Evolutionary conservation across 305 asterid species (phyloP).

Genomic region (Withania somnifera): DNA sequence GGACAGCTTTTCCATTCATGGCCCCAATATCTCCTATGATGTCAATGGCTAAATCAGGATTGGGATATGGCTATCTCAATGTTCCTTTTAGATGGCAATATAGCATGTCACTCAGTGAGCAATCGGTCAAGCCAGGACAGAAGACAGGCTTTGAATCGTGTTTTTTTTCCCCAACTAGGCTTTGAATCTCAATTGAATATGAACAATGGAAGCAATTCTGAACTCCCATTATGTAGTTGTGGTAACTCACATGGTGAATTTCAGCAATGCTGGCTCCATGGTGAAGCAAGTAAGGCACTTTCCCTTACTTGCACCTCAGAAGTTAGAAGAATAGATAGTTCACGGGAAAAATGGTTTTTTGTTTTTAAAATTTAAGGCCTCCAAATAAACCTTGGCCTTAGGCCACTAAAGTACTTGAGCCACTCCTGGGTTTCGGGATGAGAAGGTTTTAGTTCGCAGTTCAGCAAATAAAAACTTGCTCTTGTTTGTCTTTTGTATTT

Average conservation of each 20-base stretch:
- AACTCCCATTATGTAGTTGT: neutral
- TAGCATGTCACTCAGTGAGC: constrained; percentile 30
- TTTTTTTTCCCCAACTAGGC: neutral
- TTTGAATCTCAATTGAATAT: neutral
- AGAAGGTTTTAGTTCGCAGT: neutral
- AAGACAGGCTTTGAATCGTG: neutral
- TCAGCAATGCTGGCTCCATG: neutral
- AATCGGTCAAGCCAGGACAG: neutral
- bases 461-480: neutral
- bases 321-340: too few species aligned
- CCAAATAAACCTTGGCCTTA: too few species aligned
- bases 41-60: constrained; percentile 71
- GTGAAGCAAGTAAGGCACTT: too few species aligned
- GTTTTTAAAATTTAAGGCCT: too few species aligned
- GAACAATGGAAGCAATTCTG: neutral
- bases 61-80: constrained; percentile 3
- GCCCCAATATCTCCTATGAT: constrained; percentile 87
- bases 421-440: neutral
- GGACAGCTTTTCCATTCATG: constrained; percentile 70
- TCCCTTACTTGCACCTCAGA: too few species aligned
- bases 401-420: too few species aligned
- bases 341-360: too few species aligned
- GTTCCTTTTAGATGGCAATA: constrained; percentile 48
- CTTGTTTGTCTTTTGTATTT: neutral
- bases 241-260: neutral